Evolutionary conservation across 163 green algal genomes (phyloP).

Genomic region (Volvox carteri): DNA sequence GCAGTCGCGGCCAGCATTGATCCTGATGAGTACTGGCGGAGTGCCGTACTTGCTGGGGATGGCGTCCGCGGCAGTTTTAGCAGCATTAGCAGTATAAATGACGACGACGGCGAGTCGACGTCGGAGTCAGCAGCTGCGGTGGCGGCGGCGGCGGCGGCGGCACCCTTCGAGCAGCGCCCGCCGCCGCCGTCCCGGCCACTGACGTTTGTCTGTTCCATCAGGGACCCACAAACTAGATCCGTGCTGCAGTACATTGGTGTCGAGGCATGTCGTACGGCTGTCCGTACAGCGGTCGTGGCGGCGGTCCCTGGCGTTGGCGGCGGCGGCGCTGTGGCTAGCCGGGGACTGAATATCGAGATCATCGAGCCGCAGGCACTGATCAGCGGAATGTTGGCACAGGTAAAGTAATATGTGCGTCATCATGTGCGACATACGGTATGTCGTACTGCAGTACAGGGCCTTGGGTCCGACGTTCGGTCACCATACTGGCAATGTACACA

Average conservation of each 20-base stretch:
- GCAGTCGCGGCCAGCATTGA: neutral
- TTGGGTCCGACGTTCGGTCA: too few species aligned
- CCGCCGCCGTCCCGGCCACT: neutral
- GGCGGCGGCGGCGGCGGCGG: neutral
- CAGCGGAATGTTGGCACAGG: slow-evolving; percentile 49
- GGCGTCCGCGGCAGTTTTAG: neutral
- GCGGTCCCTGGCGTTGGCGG: neutral
- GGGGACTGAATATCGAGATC: slow-evolving; percentile 31
- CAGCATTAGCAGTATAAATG: neutral
- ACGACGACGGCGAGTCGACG: neutral
- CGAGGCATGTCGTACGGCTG: neutral
- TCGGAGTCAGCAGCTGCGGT: neutral
- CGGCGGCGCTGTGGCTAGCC: neutral
- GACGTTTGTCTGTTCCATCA: slow-evolving; percentile 38
- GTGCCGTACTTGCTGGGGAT: neutral
- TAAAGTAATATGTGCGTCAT: neutral
- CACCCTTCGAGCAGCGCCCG: neutral
- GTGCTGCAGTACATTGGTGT: slow-evolving; percentile 29
- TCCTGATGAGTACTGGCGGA: neutral
- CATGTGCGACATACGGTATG: neutral
- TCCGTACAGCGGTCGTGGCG: neutral
- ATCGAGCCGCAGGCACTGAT: slow-evolving; percentile 39
- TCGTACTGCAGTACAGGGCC: too few species aligned
- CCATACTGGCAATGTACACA: too few species aligned
- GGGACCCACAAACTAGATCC: slow-evolving; percentile 3